phyloP scores from a whole-genome alignment of 768 basidiomycete genomes.

The Tremella mesenterica region DNA sequence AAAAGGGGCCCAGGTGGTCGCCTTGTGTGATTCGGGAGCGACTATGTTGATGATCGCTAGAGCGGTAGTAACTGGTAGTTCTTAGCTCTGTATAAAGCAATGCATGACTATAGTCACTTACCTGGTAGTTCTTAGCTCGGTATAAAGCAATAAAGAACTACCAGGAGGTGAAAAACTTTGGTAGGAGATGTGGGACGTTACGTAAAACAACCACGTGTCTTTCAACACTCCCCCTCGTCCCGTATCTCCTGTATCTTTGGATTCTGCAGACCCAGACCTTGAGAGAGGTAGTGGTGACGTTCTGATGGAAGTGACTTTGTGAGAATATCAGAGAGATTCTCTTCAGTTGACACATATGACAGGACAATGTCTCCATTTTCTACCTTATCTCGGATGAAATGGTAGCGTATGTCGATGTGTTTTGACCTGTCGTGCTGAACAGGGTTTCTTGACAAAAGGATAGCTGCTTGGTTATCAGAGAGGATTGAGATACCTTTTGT shows the following conservation, averaged over 20 bases:
- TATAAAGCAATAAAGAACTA: too few relatives aligned
- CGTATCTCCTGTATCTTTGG: background rate
- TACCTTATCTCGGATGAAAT: constrained; percentile 17
- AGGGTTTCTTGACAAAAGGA: constrained; percentile 44
- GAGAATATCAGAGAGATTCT: constrained; percentile 1
- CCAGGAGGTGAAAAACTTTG: too few relatives aligned
- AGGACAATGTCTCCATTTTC: constrained; percentile 1
- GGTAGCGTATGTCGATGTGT: constrained; percentile 49
- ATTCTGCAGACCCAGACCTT: background rate
- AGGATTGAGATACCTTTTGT: background rate
- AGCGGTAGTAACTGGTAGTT: too few relatives aligned
- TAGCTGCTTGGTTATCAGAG: constrained; percentile 47
- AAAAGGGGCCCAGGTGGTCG: too few relatives aligned
- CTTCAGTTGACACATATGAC: background rate
- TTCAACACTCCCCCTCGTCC: background rate
- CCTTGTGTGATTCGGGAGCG: too few relatives aligned
- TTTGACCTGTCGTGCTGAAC: constrained; percentile 45
- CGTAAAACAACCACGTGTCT: background rate
- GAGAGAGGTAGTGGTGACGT: background rate
- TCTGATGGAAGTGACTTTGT: constrained; percentile 2
- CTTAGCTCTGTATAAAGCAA: too few relatives aligned
- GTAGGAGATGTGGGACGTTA: background rate
- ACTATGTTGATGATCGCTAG: too few relatives aligned
- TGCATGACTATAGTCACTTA: too few relatives aligned
- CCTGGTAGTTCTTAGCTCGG: too few relatives aligned